Evolutionary conservation across 805 yeast genomes (phyloP).

Genomic region (Metschnikowia orientalis): DNA sequence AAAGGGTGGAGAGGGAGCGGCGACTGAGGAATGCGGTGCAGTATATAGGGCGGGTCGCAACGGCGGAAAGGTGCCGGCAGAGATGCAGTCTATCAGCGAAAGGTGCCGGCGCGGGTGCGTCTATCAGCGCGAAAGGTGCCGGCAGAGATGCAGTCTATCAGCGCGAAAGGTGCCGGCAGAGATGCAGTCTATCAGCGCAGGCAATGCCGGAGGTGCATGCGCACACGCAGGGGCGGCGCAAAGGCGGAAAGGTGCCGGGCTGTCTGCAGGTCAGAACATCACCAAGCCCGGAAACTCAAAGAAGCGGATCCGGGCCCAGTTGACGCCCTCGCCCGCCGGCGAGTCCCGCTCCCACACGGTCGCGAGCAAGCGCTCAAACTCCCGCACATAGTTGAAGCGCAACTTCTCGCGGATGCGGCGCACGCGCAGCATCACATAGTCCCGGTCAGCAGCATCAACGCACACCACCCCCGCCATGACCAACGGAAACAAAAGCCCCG

Average conservation of each 20-base stretch:
- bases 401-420: constrained; percentile 17
- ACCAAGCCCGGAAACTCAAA: constrained; percentile 27
- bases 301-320: constrained; percentile 28
- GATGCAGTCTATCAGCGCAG: not conserved
- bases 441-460: constrained; percentile 17
- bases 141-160: not conserved
- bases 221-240: not conserved
- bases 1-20: no score
- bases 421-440: constrained; percentile 18
- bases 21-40: no score
- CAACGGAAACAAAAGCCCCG: constrained; percentile 25
- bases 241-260: not conserved
- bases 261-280: constrained; percentile 19
- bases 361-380: constrained; percentile 21
- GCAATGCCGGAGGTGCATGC: not conserved
- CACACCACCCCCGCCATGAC: constrained; percentile 28
- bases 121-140: not conserved
- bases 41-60: not conserved
- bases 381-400: constrained; percentile 23
- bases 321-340: constrained; percentile 16
- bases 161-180: not conserved
- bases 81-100: constrained; percentile 1
- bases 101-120: not conserved
- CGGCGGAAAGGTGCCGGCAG: not conserved
- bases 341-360: constrained; percentile 23